Evolutionary conservation across 2,329 filamentous ascomycete species (phyloP), one percentile per base, ranked within the genome.

Genomic region (Colletotrichum sp.): DNA sequence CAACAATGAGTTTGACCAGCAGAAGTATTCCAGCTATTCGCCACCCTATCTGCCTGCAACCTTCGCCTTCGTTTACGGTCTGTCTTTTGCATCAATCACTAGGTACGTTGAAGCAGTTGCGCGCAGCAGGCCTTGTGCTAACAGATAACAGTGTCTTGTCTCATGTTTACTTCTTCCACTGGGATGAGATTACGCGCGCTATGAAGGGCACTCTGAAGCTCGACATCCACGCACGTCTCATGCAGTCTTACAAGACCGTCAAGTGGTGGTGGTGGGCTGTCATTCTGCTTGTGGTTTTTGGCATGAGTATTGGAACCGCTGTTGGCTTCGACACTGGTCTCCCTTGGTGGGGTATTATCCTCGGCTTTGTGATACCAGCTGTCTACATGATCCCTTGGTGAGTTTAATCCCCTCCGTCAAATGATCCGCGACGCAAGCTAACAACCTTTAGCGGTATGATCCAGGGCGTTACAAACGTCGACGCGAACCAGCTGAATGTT

Each of bases 21-120:
- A 82, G 26, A 87, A 87, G 72, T 91, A 91, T 77, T 83, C 85
- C 21, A 78, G 80, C 1, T 91, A 91, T 79, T 90, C 89, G 7
- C 88, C 89, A 0, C 88, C 89, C 0, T 91, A 88, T 76, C 80
- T 91, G 32, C 82, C 87, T 1, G 88, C 89, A 8, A 88, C 85
- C 8, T 89, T 88, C 70, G 81, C 89, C 8, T 83, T 85, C 24
- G 84, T 88, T 6, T 91, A 91, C 82, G 82, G 80, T 0, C 84
- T 95, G 4, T 94, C 92, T 0, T 95, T 95, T 81, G 94, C 94
- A 5, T 90, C 93, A 65, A 93, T 95, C 60, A 87, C 93, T 2
- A 82, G 73, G 73, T 76, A 24, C 9, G 44, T 36, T 24, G 15
- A 18, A 26, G 21, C 15, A 21, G 10, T 9, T 13, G n/a, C 6